Evolutionary conservation across 2,329 filamentous ascomycete genomes (phyloP).

Genomic region (Fusarium anthophilum): DNA sequence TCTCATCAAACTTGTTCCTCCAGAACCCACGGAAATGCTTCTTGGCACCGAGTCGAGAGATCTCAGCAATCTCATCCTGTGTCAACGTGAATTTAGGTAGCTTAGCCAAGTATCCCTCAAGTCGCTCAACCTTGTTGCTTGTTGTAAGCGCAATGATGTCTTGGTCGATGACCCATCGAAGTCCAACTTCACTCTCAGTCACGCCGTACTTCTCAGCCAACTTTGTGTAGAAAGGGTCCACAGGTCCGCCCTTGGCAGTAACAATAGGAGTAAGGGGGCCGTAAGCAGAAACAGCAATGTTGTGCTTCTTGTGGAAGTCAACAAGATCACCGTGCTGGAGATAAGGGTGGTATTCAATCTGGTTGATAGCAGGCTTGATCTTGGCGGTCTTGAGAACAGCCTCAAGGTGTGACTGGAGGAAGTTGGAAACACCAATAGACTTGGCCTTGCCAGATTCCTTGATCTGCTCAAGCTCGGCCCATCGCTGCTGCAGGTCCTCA

Average conservation of each 20-base stretch:
- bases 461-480: conserved; percentile 72
- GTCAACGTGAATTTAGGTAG: conserved; percentile 67
- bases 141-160: conserved; percentile 68
- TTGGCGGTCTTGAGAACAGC: conserved; percentile 66
- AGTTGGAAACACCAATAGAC: conserved; percentile 84
- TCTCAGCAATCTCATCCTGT: conserved; percentile 65
- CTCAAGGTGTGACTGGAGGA: conserved; percentile 65
- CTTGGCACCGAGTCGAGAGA: conserved; percentile 63
- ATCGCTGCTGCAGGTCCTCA: conserved; percentile 65
- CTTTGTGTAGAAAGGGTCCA: conserved; percentile 60
- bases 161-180: conserved; percentile 70
- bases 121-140: conserved; percentile 64
- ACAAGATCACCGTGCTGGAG: conserved; percentile 71
- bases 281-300: conserved; percentile 67
- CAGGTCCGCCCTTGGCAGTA: conserved; percentile 59
- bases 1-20: conserved; percentile 59
- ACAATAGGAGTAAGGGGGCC: conserved; percentile 63
- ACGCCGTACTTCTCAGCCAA: conserved; percentile 69
- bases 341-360: conserved; percentile 85
- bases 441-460: conserved; percentile 70
- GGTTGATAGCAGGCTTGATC: conserved; percentile 75
- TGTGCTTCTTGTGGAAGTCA: conserved; percentile 64
- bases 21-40: conserved; percentile 72
- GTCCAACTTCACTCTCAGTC: conserved; percentile 62
- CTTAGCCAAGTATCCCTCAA: conserved; percentile 64